Percentiles rank a stretch among this genome's conserved stretches.
phyloP scores from a whole-genome alignment of 345 rosid species.

The Eucalyptus sp. region DNA sequence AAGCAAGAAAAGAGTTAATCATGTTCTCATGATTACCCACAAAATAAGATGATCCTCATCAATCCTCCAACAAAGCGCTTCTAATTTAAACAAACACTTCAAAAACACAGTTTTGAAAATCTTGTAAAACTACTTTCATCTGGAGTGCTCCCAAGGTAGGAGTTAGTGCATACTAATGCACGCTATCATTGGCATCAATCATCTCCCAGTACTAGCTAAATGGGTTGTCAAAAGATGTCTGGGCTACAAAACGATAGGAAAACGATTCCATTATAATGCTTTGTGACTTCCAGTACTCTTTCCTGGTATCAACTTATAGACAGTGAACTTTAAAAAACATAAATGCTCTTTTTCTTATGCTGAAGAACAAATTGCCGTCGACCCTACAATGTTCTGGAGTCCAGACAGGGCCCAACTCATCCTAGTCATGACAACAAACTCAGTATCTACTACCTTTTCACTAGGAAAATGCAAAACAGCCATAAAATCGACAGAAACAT shows the following conservation, averaged over 20 bases:
- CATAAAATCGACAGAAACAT: not conserved
- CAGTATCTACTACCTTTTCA: not conserved
- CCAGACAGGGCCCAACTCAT: not conserved
- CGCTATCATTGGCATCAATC: not conserved
- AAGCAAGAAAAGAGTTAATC: not conserved
- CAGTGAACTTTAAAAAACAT: not conserved
- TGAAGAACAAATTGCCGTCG: not conserved
- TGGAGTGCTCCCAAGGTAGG: not conserved
- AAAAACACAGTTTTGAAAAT: not conserved
- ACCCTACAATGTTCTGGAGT: not conserved
- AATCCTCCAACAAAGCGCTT: not conserved
- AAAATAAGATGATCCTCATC: not conserved
- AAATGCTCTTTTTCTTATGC: not conserved
- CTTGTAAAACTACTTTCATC: not conserved
- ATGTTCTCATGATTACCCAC: not conserved
- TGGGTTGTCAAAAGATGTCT: not conserved
- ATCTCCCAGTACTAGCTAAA: not conserved
- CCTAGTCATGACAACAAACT: not conserved
- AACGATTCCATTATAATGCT: not conserved
- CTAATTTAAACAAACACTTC: not conserved
- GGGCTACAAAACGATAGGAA: not conserved
- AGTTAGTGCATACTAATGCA: not conserved
- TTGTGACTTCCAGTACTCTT: not conserved
- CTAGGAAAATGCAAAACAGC: not conserved
- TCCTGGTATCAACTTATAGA: not conserved